Conservation (phyloP, 352 stramenopile genomes). For the Phytopythium delawarense region DNA sequence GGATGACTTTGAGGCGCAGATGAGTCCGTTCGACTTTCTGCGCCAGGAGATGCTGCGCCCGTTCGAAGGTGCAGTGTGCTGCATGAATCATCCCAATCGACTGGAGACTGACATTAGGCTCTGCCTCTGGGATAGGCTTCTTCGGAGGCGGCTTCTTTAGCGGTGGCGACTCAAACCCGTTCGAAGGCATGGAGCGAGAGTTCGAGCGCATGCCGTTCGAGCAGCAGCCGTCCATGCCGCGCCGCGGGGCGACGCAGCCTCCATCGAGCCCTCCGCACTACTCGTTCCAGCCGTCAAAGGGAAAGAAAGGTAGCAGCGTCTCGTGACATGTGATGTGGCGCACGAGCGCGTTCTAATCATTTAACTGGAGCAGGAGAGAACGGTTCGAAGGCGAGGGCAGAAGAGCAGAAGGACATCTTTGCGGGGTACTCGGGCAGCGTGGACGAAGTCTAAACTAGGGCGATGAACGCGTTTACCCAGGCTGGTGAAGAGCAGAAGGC, state of each 20-base stretch:
- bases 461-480: not conserved
- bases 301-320: constrained; percentile 5
- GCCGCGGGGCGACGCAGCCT: constrained; percentile 33
- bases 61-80: constrained; percentile 46
- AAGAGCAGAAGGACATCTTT: constrained; percentile 67
- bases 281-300: constrained; percentile 61
- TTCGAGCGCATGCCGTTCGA: constrained; percentile 60
- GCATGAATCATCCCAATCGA: not conserved
- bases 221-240: constrained; percentile 33
- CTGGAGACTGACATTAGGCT: not conserved
- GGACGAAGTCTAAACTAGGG: constrained; percentile 52
- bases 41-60: constrained; percentile 77
- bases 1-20: constrained; percentile 67
- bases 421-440: constrained; percentile 60
- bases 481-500: not conserved
- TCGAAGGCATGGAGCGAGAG: constrained; percentile 60
- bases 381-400: constrained; percentile 26
- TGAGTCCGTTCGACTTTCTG: constrained; percentile 81
- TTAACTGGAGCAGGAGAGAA: constrained; percentile 6
- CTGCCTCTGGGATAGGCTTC: constrained; percentile 28
- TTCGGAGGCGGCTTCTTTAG: constrained; percentile 45
- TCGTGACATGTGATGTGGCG: not conserved
- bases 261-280: constrained; percentile 67
- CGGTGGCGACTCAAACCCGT: constrained; percentile 31
- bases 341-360: not conserved